Conservation (phyloP, 257 asterid genomes). For the Jacaranda copaia region DNA sequence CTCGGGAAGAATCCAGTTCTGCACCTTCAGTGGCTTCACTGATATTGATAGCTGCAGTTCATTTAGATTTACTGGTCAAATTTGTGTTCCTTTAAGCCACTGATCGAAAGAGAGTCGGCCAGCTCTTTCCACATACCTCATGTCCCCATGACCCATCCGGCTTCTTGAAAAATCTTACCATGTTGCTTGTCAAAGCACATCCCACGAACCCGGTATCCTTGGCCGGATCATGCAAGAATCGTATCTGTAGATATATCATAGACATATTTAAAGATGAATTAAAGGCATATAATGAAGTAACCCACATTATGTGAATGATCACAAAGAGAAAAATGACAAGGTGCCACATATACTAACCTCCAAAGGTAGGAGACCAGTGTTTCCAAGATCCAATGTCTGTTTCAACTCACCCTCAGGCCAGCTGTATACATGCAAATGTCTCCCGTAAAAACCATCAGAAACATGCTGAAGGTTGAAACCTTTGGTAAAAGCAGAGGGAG, state of each 20-base stretch:
- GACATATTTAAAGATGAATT: no score
- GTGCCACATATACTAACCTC: conserved; percentile 56
- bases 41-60: conserved; percentile 59
- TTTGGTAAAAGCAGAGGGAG: conserved; percentile 88
- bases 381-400: conserved; percentile 96
- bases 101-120: no score
- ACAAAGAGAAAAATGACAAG: not conserved
- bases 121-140: conserved; percentile 57
- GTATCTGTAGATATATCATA: conserved; percentile 51
- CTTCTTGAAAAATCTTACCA: conserved; percentile 87
- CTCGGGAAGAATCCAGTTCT: conserved; percentile 87
- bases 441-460: conserved; percentile 84
- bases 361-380: conserved; percentile 83
- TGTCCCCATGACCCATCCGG: conserved; percentile 88
- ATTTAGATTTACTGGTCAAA: no score
- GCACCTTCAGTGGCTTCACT: conserved; percentile 77
- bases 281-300: no score
- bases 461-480: conserved; percentile 92
- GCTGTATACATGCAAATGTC: conserved; percentile 90
- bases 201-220: conserved; percentile 93
- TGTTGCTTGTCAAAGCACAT: conserved; percentile 86
- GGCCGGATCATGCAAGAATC: conserved; percentile 89
- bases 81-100: no score
- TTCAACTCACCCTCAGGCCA: conserved; percentile 97
- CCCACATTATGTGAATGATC: no score